phyloP scores from a whole-genome alignment of 352 stramenopile genomes.

The Phytophthora meadii region DNA sequence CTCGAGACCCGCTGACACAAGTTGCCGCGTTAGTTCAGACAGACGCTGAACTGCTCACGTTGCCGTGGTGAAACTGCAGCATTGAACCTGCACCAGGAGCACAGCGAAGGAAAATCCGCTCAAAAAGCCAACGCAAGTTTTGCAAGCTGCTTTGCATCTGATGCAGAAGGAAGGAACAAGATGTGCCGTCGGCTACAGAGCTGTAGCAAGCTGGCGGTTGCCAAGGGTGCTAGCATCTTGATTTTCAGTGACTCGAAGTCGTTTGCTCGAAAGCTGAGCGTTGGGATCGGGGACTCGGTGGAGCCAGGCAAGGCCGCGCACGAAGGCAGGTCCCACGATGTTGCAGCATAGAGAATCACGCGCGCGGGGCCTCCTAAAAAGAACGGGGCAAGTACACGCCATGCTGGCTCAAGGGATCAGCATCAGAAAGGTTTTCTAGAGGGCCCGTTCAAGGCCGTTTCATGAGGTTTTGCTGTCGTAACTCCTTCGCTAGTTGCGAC shows the following conservation, averaged over 20 bases:
- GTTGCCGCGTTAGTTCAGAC: slow-evolving; percentile 14
- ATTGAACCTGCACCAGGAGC: slow-evolving; percentile 10
- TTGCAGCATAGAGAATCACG: slow-evolving; percentile 26
- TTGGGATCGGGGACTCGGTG: slow-evolving; percentile 19
- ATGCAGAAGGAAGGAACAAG: slow-evolving; percentile 3
- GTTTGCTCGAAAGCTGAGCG: slow-evolving; percentile 4
- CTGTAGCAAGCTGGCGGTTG: neutral
- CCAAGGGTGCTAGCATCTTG: slow-evolving; percentile 4
- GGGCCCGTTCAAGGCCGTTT: neutral
- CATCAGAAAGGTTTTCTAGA: no score
- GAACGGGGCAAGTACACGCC: neutral
- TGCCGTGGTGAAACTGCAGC: slow-evolving; percentile 30
- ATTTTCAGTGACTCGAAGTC: neutral
- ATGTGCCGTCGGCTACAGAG: slow-evolving; percentile 6
- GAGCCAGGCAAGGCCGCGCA: slow-evolving; percentile 18
- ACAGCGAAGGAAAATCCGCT: slow-evolving; percentile 15
- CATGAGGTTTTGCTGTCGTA: slow-evolving; percentile 3
- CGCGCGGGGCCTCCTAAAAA: slow-evolving; percentile 13
- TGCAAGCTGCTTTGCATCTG: neutral
- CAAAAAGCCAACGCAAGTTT: no score
- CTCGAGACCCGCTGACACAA: slow-evolving; percentile 8
- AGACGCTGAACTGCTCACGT: slow-evolving; percentile 14
- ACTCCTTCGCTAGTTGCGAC: neutral
- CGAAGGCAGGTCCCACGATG: slow-evolving; percentile 23
- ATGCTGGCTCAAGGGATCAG: no score